Evolutionary conservation across 306 rosid genomes (phyloP).

Genomic region (Phaseolus lunatus): DNA sequence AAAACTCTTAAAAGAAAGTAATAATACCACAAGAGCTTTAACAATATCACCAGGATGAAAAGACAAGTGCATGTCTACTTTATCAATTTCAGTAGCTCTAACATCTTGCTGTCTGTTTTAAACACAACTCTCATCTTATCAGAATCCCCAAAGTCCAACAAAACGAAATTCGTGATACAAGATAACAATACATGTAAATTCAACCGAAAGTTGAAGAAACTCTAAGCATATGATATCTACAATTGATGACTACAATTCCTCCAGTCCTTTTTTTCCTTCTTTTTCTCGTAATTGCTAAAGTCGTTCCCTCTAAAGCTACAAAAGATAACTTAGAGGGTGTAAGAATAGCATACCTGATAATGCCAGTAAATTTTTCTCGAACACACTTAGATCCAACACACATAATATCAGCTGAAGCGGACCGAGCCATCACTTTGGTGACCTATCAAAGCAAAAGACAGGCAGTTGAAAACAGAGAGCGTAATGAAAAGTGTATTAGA

Average conservation of each 20-base stretch:
- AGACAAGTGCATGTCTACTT: conserved; percentile 88
- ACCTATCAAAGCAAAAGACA: conserved; percentile 54
- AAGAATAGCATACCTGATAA: conserved; percentile 64
- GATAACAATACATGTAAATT: neutral
- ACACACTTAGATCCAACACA: conserved; percentile 88
- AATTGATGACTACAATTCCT: neutral
- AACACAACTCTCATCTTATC: neutral
- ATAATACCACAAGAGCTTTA: conserved; percentile 81
- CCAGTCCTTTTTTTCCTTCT: neutral
- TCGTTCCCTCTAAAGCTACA: neutral
- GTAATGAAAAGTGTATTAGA: neutral
- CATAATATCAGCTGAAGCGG: conserved; percentile 82
- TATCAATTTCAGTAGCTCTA: conserved; percentile 94
- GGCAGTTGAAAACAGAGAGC: neutral
- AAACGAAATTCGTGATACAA: conserved; percentile 5
- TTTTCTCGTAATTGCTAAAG: neutral
- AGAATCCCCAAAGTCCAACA: conserved; percentile 24
- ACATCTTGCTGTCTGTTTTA: conserved; percentile 88
- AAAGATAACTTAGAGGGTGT: conserved; percentile 1
- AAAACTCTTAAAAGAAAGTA: conserved; percentile 32
- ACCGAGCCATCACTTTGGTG: conserved; percentile 79
- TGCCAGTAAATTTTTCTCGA: conserved; percentile 78
- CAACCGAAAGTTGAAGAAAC: neutral
- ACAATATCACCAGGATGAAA: conserved; percentile 82
- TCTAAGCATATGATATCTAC: neutral